Evolutionary conservation across 345 rosid species (phyloP).

Genomic region (Sisymbrium irio): DNA sequence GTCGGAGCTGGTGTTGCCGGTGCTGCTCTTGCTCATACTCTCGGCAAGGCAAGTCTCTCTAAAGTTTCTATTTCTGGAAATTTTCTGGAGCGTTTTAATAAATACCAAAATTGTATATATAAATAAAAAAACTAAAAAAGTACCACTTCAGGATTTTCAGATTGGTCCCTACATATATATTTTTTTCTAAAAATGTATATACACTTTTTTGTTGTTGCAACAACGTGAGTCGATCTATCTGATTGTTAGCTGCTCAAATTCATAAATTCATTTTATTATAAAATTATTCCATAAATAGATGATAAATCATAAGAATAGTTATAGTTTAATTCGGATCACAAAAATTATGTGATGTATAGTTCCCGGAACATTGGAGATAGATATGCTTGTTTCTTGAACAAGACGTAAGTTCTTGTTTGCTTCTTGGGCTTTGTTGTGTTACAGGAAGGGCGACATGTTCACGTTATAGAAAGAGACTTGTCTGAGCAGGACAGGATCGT

Average conservation of each 20-base stretch:
- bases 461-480: slow-evolving; percentile 59
- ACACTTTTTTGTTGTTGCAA: too few species aligned
- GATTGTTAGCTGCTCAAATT: background rate
- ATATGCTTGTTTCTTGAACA: background rate
- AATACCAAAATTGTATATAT: too few species aligned
- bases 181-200: too few species aligned
- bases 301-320: too few species aligned
- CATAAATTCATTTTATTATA: too few species aligned
- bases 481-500: slow-evolving; percentile 53
- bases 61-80: too few species aligned
- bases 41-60: slow-evolving; percentile 42
- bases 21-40: slow-evolving; percentile 57
- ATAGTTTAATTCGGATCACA: background rate
- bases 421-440: background rate
- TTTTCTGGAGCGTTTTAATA: too few species aligned
- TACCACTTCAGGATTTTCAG: too few species aligned
- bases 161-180: too few species aligned
- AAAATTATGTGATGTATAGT: slow-evolving; percentile 5
- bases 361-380: background rate
- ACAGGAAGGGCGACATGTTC: slow-evolving; percentile 60
- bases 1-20: slow-evolving; percentile 51
- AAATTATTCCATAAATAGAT: background rate
- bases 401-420: background rate
- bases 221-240: background rate
- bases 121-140: too few species aligned